Evolutionary conservation across 257 asterid species (phyloP).

Genomic region (Penstemon eatonii): DNA sequence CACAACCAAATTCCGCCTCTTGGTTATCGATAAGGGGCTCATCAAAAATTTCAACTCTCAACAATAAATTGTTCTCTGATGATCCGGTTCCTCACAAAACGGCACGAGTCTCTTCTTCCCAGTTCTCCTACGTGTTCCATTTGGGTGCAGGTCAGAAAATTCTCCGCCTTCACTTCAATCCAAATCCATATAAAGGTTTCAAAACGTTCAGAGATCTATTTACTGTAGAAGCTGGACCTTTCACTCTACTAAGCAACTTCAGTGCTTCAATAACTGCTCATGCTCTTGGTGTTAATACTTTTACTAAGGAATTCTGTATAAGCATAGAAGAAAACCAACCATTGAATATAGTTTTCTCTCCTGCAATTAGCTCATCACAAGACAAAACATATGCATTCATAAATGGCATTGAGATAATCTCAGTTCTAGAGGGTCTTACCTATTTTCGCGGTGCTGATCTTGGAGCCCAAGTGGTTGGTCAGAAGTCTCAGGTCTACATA

Average conservation of each 20-base stretch:
- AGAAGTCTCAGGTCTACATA: conserved; percentile 31
- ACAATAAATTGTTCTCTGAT: background rate
- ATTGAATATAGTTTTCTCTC: conserved; percentile 21
- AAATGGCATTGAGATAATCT: conserved; percentile 41
- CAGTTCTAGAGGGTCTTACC: conserved; percentile 14
- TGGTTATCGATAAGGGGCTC: conserved; percentile 37
- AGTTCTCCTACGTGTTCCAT: conserved; percentile 27
- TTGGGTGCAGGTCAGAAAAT: conserved; percentile 31
- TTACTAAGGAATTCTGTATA: conserved; percentile 27
- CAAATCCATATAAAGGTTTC: conserved; percentile 4
- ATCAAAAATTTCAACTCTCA: conserved; percentile 38
- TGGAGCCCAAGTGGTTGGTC: conserved; percentile 27
- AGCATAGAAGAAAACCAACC: conserved; percentile 26
- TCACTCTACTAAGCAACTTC: conserved; percentile 14
- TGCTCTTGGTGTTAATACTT: conserved; percentile 17
- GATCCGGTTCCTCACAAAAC: conserved; percentile 32
- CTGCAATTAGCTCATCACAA: conserved; percentile 1
- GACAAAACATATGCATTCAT: conserved; percentile 31
- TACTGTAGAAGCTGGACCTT: conserved; percentile 8
- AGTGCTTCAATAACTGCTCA: conserved; percentile 23
- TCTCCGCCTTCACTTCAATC: conserved; percentile 20
- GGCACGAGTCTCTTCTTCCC: conserved; percentile 28
- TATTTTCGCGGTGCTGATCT: conserved; percentile 22
- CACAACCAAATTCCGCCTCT: conserved; percentile 5
- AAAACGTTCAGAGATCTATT: conserved; percentile 6